Evolutionary conservation across 2,329 filamentous ascomycete species (phyloP).

Genomic region (Thelonectria rubi): DNA sequence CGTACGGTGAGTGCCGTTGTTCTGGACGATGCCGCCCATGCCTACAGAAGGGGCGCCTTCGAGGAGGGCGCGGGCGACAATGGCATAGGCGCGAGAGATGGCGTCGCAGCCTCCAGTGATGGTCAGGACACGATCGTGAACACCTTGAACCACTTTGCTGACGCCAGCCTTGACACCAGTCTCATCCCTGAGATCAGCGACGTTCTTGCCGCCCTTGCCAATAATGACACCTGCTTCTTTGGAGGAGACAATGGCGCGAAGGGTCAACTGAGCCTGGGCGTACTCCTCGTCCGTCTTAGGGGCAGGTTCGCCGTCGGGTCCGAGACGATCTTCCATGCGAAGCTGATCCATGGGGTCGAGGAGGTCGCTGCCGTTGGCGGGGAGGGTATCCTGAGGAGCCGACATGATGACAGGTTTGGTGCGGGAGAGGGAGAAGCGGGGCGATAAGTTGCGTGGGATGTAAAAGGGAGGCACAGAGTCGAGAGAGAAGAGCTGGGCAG

Average conservation of each 20-base stretch:
- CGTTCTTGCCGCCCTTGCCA: conserved; percentile 98
- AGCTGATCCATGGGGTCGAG: conserved; percentile 71
- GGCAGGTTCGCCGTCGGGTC: conserved; percentile 77
- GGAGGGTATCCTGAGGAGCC: conserved; percentile 64
- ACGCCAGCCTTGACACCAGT: conserved; percentile 98
- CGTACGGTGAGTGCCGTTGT: conserved; percentile 91
- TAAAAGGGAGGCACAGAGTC: conserved; percentile 19
- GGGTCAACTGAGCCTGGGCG: conserved; percentile 87
- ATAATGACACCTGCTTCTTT: conserved; percentile 99
- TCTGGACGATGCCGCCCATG: conserved; percentile 90
- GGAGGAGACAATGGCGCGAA: conserved; percentile 97
- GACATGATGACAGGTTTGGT: conserved; percentile 62
- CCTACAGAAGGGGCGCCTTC: conserved; percentile 95
- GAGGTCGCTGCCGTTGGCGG: conserved; percentile 69
- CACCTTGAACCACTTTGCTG: conserved; percentile 97
- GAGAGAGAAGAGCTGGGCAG: conserved; percentile 22
- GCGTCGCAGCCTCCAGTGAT: conserved; percentile 90
- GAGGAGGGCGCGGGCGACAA: conserved; percentile 89
- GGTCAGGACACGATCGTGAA: conserved; percentile 95
- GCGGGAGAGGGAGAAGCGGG: conserved; percentile 32
- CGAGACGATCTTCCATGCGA: conserved; percentile 72
- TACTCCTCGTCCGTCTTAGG: conserved; percentile 98
- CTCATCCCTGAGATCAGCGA: conserved; percentile 95
- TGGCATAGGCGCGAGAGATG: conserved; percentile 90
- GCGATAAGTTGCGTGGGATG: conserved; percentile 27